These are phyloP conservation scores for Aspergillus floridensis DNA, from an alignment of 2,329 filamentous ascomycete genomes.

Conservation along the genomic window DNA sequence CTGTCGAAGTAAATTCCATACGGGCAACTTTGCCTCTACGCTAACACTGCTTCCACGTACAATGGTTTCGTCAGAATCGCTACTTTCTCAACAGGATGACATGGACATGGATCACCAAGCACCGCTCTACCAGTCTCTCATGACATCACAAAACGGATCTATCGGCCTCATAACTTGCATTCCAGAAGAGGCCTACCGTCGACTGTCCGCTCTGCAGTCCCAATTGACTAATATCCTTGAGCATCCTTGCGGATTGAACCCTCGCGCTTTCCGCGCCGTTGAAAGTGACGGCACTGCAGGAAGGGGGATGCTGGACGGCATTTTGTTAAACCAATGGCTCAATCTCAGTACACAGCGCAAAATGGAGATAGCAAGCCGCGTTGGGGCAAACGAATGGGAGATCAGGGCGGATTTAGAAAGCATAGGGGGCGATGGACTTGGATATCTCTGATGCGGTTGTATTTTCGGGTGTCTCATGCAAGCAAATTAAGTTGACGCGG, in stretches of 20 bases:
- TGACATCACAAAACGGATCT: constrained; percentile 72
- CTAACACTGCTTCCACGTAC: constrained; percentile 74
- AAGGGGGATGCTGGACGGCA: constrained; percentile 73
- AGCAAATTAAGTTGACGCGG: neutral
- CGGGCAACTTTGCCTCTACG: constrained; percentile 72
- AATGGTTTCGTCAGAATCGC: constrained; percentile 45
- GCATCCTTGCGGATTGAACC: constrained; percentile 77
- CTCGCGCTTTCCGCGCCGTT: constrained; percentile 69
- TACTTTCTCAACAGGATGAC: constrained; percentile 35
- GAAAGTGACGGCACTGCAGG: constrained; percentile 50
- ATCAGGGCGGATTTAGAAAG: constrained; percentile 68
- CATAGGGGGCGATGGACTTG: constrained; percentile 63
- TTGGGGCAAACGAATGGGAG: constrained; percentile 66
- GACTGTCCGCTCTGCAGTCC: constrained; percentile 75
- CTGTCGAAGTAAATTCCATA: constrained; percentile 82
- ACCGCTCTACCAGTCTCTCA: constrained; percentile 57
- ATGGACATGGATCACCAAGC: constrained; percentile 38
- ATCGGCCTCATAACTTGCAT: constrained; percentile 75
- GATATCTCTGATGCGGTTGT: constrained; percentile 33
- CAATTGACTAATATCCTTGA: constrained; percentile 75
- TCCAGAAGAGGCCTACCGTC: constrained; percentile 76
- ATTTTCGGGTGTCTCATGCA: neutral
- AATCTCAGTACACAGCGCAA: constrained; percentile 71
- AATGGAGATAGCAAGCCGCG: constrained; percentile 70
- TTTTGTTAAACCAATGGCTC: constrained; percentile 69